These are phyloP conservation scores for Penicillium tannophilum DNA, from an alignment of 495 filamentous ascomycete genomes.

Conservation along the genomic window DNA sequence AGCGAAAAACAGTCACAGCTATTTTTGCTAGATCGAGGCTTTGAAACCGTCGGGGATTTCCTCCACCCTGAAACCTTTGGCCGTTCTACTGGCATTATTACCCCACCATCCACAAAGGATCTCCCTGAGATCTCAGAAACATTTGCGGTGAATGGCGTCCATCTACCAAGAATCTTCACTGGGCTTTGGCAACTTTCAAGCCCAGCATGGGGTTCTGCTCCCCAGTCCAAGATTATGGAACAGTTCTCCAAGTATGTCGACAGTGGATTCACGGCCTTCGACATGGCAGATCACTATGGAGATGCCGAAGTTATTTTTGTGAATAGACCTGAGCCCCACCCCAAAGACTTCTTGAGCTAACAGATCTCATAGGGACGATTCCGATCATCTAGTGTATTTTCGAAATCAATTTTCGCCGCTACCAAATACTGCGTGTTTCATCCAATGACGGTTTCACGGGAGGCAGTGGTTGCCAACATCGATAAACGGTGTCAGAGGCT, in stretches of 20 bases:
- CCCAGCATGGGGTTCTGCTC: constrained; percentile 46
- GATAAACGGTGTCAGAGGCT: constrained; percentile 39
- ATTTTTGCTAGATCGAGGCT: constrained; percentile 18
- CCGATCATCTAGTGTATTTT: constrained; percentile 29
- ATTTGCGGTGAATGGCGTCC: constrained; percentile 30
- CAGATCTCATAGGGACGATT: constrained; percentile 40
- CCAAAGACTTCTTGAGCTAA: constrained; percentile 17
- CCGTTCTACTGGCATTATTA: constrained; percentile 9
- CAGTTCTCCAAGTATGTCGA: constrained; percentile 29
- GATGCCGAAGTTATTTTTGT: constrained; percentile 40
- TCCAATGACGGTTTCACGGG: constrained; percentile 30
- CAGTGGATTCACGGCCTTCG: constrained; percentile 32
- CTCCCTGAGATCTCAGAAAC: constrained; percentile 24
- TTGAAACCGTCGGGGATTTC: constrained; percentile 10
- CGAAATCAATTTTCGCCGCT: constrained; percentile 35
- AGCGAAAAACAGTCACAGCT: constrained; percentile 4
- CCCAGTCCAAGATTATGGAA: constrained; percentile 25
- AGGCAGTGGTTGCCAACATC: constrained; percentile 36
- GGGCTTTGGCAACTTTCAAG: constrained; percentile 50
- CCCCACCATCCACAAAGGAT: neutral
- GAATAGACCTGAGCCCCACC: constrained; percentile 7
- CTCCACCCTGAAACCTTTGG: constrained; percentile 3
- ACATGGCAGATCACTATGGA: constrained; percentile 54
- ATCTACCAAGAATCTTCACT: constrained; percentile 42
- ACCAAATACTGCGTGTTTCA: constrained; percentile 46